Conservation (phyloP, 345 rosid genomes). For the Citrus inodora region DNA sequence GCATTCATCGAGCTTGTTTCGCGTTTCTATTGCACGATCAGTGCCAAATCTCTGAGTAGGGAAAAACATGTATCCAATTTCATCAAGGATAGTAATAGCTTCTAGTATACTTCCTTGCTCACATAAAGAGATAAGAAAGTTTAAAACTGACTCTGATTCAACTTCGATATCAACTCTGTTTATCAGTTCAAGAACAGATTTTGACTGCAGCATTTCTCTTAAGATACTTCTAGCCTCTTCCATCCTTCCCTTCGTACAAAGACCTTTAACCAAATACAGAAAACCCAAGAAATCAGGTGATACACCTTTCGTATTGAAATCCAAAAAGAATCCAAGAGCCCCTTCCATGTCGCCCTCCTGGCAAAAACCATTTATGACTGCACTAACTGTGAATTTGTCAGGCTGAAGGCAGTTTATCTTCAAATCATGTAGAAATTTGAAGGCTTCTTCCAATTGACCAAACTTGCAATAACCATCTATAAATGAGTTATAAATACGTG, state of each 20-base stretch:
- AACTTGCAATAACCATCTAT: constrained; percentile 59
- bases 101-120: constrained; percentile 70
- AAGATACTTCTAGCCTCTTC: constrained; percentile 79
- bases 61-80: constrained; percentile 44
- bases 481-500: constrained; percentile 60
- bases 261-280: constrained; percentile 63
- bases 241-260: constrained; percentile 81
- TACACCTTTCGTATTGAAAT: constrained; percentile 46
- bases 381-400: constrained; percentile 69
- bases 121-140: constrained; percentile 50
- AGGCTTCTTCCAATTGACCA: constrained; percentile 62
- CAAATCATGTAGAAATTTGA: constrained; percentile 41
- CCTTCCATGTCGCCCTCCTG: constrained; percentile 76
- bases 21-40: constrained; percentile 19
- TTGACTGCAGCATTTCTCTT: constrained; percentile 81
- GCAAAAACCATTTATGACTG: constrained; percentile 66
- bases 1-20: constrained; percentile 12
- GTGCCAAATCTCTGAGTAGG: constrained; percentile 41
- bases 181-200: constrained; percentile 52
- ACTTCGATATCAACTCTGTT: constrained; percentile 47
- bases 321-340: constrained; percentile 54
- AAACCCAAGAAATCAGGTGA: constrained; percentile 81
- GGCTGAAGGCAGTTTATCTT: constrained; percentile 43
- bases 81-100: constrained; percentile 57
- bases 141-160: constrained; percentile 48